These are phyloP conservation scores for Brettanomyces anomalus DNA, from an alignment of 805 yeast species.

Conservation along the genomic window DNA sequence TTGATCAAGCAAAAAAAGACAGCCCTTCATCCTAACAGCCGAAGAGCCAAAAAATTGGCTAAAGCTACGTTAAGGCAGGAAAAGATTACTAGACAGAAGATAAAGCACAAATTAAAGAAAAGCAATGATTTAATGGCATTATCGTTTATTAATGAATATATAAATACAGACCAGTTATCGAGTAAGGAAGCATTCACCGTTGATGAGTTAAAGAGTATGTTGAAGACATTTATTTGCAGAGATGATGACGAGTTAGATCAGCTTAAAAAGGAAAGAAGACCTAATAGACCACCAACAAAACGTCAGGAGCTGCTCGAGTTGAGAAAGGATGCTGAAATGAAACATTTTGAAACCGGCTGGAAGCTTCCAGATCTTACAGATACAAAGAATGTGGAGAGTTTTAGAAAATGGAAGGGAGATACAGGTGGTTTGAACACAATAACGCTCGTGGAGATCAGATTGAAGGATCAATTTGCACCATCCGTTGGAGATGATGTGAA, in stretches of 20 bases:
- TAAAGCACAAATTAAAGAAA: conserved; percentile 47
- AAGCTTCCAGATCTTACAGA: conserved; percentile 66
- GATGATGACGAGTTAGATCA: conserved; percentile 69
- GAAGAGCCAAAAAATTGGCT: conserved; percentile 76
- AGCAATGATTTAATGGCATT: conserved; percentile 52
- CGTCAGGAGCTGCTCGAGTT: conserved; percentile 62
- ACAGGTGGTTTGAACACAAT: conserved; percentile 66
- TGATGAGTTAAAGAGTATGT: conserved; percentile 52
- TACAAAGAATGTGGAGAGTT: conserved; percentile 42
- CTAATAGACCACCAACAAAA: conserved; percentile 78
- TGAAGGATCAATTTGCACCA: too few relatives aligned
- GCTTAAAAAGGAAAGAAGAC: conserved; percentile 55
- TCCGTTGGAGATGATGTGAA: too few relatives aligned
- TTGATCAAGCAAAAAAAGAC: conserved; percentile 45
- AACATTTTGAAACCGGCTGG: conserved; percentile 60
- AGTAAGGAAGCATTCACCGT: conserved; percentile 35
- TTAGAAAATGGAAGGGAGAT: conserved; percentile 76
- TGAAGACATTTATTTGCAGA: conserved; percentile 55
- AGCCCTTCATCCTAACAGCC: conserved; percentile 75
- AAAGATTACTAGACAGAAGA: conserved; percentile 54
- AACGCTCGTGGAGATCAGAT: conserved; percentile 32
- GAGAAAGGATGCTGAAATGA: conserved; percentile 49
- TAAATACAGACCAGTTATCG: conserved; percentile 29
- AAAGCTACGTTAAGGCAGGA: conserved; percentile 82
- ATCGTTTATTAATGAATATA: conserved; percentile 51